Evolutionary conservation across 2,329 filamentous ascomycete species (phyloP).

Genomic region (Akanthomyces dipterigenus): DNA sequence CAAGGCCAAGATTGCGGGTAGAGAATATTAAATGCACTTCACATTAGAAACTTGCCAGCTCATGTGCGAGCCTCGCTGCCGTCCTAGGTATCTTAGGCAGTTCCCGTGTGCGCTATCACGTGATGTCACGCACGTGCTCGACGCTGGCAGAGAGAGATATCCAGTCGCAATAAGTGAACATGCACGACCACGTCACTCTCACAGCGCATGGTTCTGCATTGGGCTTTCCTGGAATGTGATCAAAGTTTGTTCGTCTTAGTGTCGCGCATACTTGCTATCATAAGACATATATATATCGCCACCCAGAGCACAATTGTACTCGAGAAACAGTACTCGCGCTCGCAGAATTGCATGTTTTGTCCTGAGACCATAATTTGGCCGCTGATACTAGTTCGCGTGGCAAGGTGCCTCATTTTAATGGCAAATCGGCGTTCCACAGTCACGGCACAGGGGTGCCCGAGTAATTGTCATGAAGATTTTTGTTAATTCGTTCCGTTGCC

Average conservation of each 20-base stretch:
- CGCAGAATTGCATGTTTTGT: no score
- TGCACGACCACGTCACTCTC: background rate
- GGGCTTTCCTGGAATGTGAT: no score
- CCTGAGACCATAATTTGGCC: no score
- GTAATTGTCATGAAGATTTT: slow-evolving; percentile 10
- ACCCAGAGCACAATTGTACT: no score
- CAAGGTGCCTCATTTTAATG: background rate
- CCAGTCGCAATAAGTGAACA: background rate
- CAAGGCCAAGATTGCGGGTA: background rate
- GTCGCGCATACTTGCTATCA: no score
- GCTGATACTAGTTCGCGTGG: no score
- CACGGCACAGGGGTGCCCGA: background rate
- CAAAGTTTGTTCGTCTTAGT: no score
- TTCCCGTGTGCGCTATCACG: background rate
- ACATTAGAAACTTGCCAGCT: background rate
- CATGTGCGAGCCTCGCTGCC: background rate
- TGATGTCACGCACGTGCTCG: background rate
- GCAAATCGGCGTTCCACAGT: background rate
- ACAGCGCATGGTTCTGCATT: no score
- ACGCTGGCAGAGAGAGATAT: background rate
- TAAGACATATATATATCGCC: no score
- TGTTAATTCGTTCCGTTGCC: slow-evolving; percentile 32
- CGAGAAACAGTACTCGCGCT: no score
- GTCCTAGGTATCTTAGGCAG: background rate
- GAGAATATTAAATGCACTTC: background rate